Base-by-base conservation (phyloP, 176 grass and related monocot species). In the Musa beccarii region DNA sequence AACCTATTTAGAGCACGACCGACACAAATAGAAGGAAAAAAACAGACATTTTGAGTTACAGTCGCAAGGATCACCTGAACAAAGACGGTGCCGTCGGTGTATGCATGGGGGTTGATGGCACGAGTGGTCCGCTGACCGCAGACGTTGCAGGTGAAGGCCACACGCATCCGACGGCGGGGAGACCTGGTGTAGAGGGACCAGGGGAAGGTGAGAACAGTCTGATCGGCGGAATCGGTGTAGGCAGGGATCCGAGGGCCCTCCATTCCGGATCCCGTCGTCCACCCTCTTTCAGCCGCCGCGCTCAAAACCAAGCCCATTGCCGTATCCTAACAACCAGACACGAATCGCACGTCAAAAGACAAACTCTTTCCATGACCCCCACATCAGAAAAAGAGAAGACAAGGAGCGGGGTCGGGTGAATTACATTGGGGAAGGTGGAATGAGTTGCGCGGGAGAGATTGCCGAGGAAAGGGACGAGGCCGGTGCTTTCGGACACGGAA, bases 241-340 rank as follows among this genome's bases (percentile, higher is more conserved):
- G 82, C 85, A 2, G 93, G 85, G 2, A 57, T 34, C 0, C 90
- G 86, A 9, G 93, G 94, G 0, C 90, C 94, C 69, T 97, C 94
- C 94, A 97, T 97, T 14, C 94, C 94, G 1, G 94, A 97, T 12
- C 94, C 94, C 16, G 94, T 97, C 24, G 94, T 97, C 94, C 94
- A 97, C 25, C 94, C 94, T n/a, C 88, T 87, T 12, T 90, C 94
- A 13, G 90, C 80, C 25, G 90, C 94, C 0, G 94, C 94, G 21
- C 86, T 90, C 54, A 91, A 11, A 57, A 91, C 94, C 68, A 97
- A 79, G 1, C 90, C 90, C 90, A 98, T 98, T 11, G 94, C 94
- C 0, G 88, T 88, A 75, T 98, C 90, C 94, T 98, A 82, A 71
- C 65, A 74, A 63, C 11, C 53, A 72, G 53, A 63, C 56, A 70